These are phyloP conservation scores for Sarcomyxa edulis DNA, from an alignment of 768 basidiomycete species.

Conservation along the genomic window DNA sequence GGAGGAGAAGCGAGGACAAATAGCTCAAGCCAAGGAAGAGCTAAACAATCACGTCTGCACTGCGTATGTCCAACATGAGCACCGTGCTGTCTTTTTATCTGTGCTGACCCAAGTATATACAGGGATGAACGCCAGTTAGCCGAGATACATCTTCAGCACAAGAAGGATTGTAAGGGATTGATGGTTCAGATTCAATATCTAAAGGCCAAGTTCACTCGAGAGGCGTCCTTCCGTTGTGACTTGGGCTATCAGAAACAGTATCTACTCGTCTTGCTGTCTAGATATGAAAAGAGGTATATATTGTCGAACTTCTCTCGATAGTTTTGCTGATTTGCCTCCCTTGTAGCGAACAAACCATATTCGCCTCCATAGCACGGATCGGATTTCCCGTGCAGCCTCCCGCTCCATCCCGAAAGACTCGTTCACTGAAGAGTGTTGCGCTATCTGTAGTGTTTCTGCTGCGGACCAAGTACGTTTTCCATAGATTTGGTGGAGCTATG, in stretches of 20 bases:
- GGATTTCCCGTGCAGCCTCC: slow-evolving; percentile 52
- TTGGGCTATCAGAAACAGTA: slow-evolving; percentile 88
- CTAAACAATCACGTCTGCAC: slow-evolving; percentile 54
- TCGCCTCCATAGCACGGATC: slow-evolving; percentile 70
- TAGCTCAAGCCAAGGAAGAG: slow-evolving; percentile 38
- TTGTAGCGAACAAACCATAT: slow-evolving; percentile 60
- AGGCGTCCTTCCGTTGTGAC: slow-evolving; percentile 71
- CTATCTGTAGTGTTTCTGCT: slow-evolving; percentile 59
- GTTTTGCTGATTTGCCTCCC: slow-evolving; percentile 5
- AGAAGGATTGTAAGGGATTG: slow-evolving; percentile 85
- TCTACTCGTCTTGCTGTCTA: slow-evolving; percentile 65
- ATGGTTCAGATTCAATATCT: slow-evolving; percentile 89
- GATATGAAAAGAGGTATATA: slow-evolving; percentile 68
- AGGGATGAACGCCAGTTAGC: slow-evolving; percentile 54
- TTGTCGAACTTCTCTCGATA: slow-evolving; percentile 3
- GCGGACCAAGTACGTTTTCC: slow-evolving; percentile 50
- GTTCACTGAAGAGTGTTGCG: slow-evolving; percentile 52
- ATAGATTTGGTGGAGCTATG: not conserved
- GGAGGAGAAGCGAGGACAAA: slow-evolving; percentile 47
- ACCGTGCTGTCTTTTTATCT: not conserved
- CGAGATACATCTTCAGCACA: slow-evolving; percentile 60
- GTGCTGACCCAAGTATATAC: slow-evolving; percentile 8
- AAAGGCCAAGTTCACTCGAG: slow-evolving; percentile 87
- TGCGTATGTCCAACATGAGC: slow-evolving; percentile 36
- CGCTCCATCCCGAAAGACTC: slow-evolving; percentile 30